Conservation (phyloP, 2,329 filamentous ascomycete species). For the Venturia pyrina region DNA sequence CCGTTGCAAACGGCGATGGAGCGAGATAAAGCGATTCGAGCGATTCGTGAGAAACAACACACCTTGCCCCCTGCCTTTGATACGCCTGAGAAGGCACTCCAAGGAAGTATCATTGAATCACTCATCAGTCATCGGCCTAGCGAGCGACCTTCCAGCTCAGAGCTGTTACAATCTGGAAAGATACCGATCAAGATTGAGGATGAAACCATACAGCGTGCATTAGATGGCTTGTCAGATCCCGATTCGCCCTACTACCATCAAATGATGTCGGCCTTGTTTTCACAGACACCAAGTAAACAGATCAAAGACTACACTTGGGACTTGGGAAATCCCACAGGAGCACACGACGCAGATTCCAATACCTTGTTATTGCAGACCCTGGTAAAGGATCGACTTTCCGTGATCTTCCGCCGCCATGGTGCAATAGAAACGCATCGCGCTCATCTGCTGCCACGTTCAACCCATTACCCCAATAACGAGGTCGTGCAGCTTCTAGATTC, state of each 20-base stretch:
- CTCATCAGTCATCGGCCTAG: conserved; percentile 75
- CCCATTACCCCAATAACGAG: conserved; percentile 59
- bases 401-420: conserved; percentile 81
- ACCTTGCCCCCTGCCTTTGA: conserved; percentile 64
- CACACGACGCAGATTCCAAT: conserved; percentile 26
- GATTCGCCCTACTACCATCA: conserved; percentile 83
- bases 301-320: conserved; percentile 59
- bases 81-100: conserved; percentile 54
- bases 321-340: conserved; percentile 22
- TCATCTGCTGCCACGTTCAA: conserved; percentile 70
- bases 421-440: conserved; percentile 71
- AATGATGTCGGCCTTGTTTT: conserved; percentile 77
- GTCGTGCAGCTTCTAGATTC: conserved; percentile 73
- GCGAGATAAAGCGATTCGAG: conserved; percentile 53
- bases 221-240: conserved; percentile 71
- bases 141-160: conserved; percentile 69
- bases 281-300: conserved; percentile 57
- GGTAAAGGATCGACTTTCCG: conserved; percentile 62
- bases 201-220: conserved; percentile 74
- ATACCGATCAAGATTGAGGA: conserved; percentile 88
- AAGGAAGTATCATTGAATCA: conserved; percentile 68
- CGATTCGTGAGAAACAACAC: conserved; percentile 58
- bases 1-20: conserved; percentile 53
- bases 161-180: conserved; percentile 76
- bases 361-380: conserved; percentile 62